These are phyloP conservation scores for Candida sanyaensis DNA, from an alignment of 1,139 yeast genomes.

Conservation along the genomic window DNA sequence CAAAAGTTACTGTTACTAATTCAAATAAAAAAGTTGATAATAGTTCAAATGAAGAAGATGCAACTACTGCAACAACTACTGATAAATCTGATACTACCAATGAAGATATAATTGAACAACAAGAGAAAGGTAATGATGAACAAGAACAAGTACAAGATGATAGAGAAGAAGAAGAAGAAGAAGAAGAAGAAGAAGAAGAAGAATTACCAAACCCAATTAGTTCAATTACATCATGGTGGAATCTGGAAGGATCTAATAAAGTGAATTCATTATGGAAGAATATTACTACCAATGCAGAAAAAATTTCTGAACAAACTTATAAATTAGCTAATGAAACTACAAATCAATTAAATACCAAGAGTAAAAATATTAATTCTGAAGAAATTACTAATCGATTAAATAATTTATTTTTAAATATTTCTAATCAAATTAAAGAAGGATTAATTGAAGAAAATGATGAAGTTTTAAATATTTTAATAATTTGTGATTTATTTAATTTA, in stretches of 20 bases:
- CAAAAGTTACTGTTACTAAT: conserved; percentile 1
- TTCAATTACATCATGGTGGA: conserved; percentile 81
- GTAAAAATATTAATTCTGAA: conserved; percentile 37
- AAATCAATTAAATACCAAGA: conserved; percentile 43
- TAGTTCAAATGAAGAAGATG: conserved; percentile 7
- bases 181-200: conserved; percentile 4
- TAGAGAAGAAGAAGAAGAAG: conserved; percentile 5
- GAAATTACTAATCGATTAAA: conserved; percentile 38
- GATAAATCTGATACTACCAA: conserved; percentile 14
- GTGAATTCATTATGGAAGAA: conserved; percentile 73
- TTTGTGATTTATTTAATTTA: conserved; percentile 79
- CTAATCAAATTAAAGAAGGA: conserved; percentile 54
- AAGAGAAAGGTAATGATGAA: background rate
- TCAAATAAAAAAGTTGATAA: background rate
- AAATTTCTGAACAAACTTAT: conserved; percentile 42
- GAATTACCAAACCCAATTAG: conserved; percentile 59
- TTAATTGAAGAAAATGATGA: conserved; percentile 70
- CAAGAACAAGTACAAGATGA: conserved; percentile 9
- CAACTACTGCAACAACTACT: conserved; percentile 13
- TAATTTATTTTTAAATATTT: conserved; percentile 36
- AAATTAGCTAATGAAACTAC: conserved; percentile 46
- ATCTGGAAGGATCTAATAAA: conserved; percentile 69
- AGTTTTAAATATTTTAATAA: conserved; percentile 48
- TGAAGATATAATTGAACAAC: conserved; percentile 10
- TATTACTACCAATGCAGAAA: conserved; percentile 46